Evolutionary conservation across 2,329 filamentous ascomycete species (phyloP), one percentile per base, ranked within the genome.

Genomic region (Trichoderma arundinaceum): DNA sequence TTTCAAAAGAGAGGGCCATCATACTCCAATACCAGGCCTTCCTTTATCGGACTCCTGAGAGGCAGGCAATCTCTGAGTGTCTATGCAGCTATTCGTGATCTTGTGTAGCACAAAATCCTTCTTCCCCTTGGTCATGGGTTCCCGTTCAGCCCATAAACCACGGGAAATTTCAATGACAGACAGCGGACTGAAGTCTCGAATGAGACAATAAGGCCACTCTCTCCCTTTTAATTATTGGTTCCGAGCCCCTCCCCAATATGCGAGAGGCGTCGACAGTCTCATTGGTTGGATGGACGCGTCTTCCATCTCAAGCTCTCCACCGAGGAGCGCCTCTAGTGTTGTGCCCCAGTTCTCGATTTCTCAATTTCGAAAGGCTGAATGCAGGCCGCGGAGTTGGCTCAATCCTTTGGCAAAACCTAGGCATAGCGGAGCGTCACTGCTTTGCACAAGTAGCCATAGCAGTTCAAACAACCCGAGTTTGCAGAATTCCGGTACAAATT

Each of bases 181-280:
- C n/a, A 28, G 60, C 13, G 41, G 28, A 38, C 17, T 35, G 9
- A n/a, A 38, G 57, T 39, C 12, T 39, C 60, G 46, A 63, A 43
- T 63, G 48, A 54, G 49, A 63, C 39, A 63, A 46, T 28, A 38
- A 54, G 48, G 7, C 60, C 17, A 22, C 46, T 5, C 41, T 54
- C 60, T 63, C 60, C 60, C 60, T 63, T 63, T 28, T n/a, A 46
- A 51, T 35, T 15, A 54, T 46, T 17, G 41, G 49, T n/a, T 32
- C 22, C 22, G 38, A 38, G 17, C 38, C 46, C 44, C 48, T 53
- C n/a, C 19, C 13, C 39, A 63, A 54, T 48, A n/a, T 39, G 39
- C 15, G 8, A 28, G 32, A 44, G n/a, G 15, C 32, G 22, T 7
- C 33, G 28, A 35, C 15, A 15, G 28, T 35, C 17, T 15, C 13